Percentiles rank a stretch among this genome's conserved stretches.
Evolutionary conservation across 768 basidiomycete genomes (phyloP).

Genomic region (Lyophyllum decastes): DNA sequence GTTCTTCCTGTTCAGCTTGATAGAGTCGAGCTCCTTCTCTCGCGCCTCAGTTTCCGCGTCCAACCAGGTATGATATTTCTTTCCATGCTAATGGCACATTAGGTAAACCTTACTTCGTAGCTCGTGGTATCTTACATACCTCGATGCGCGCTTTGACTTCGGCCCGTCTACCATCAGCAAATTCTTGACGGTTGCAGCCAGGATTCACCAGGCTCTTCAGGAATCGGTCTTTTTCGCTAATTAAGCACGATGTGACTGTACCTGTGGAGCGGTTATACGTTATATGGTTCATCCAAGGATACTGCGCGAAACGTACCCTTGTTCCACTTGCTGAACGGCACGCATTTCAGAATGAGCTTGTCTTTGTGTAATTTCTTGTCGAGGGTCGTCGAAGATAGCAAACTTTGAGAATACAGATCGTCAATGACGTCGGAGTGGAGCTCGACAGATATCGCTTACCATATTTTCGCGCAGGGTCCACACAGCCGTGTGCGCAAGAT

Average conservation of each 20-base stretch:
- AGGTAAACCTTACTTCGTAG: background rate
- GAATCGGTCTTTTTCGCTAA: slow-evolving; percentile 19
- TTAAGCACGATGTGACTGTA: slow-evolving; percentile 16
- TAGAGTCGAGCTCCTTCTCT: slow-evolving; percentile 12
- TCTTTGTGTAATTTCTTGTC: slow-evolving; percentile 11
- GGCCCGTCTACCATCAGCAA: background rate
- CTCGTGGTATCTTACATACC: slow-evolving; percentile 1
- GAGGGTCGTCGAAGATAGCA: slow-evolving; percentile 13
- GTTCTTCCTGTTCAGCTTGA: slow-evolving; percentile 9
- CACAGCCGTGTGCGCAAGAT: slow-evolving; percentile 26
- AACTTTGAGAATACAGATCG: slow-evolving; percentile 2
- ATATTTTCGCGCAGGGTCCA: slow-evolving; percentile 23
- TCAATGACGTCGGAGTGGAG: background rate
- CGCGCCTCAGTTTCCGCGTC: slow-evolving; percentile 2
- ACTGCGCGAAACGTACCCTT: slow-evolving; percentile 13
- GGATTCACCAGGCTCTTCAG: slow-evolving; percentile 13
- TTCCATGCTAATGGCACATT: background rate
- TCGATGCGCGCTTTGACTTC: slow-evolving; percentile 9
- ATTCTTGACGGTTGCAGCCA: slow-evolving; percentile 15
- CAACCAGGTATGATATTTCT: slow-evolving; percentile 9
- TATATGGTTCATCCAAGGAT: background rate
- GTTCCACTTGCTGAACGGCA: slow-evolving; percentile 18
- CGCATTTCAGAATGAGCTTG: slow-evolving; percentile 20
- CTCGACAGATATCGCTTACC: slow-evolving; percentile 3
- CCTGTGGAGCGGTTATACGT: background rate